Conservation (phyloP, 2,329 filamentous ascomycete genomes). For the Metarhizium rileyi region DNA sequence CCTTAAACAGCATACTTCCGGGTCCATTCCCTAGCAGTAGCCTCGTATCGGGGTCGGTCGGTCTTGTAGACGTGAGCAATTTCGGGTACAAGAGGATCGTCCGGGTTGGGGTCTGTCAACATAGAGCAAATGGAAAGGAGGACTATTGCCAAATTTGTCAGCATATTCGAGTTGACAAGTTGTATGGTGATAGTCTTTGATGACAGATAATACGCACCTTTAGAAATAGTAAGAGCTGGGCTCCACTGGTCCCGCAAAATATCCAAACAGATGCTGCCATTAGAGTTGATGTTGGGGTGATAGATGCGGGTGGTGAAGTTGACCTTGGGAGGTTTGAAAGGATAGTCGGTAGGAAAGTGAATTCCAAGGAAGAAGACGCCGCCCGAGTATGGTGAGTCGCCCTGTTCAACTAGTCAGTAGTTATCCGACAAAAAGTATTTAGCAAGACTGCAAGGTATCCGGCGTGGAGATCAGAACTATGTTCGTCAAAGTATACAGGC, state of each 20-base stretch:
- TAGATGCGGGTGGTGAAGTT: conserved; percentile 99
- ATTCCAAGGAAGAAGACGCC: conserved; percentile 99
- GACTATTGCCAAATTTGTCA: conserved; percentile 42
- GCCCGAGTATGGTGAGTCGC: conserved; percentile 94
- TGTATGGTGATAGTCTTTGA: too few relatives aligned
- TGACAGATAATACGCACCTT: conserved; percentile 65
- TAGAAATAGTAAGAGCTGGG: conserved; percentile 94
- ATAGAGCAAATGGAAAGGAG: conserved; percentile 98
- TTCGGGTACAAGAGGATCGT: conserved; percentile 96
- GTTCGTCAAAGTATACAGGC: not conserved
- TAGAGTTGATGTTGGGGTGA: conserved; percentile 99
- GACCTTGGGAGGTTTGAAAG: conserved; percentile 99
- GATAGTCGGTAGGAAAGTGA: conserved; percentile 99
- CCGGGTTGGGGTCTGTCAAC: conserved; percentile 98
- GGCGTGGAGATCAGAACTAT: not conserved
- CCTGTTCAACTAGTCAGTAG: conserved; percentile 39
- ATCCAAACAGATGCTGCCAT: conserved; percentile 97
- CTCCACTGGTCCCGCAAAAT: conserved; percentile 99
- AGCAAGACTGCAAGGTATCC: not conserved
- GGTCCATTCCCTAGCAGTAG: conserved; percentile 95
- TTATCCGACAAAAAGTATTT: not conserved
- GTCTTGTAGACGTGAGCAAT: conserved; percentile 99
- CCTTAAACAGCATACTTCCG: conserved; percentile 90
- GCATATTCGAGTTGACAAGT: not conserved
- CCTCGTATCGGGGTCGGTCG: conserved; percentile 89